Evolutionary conservation across 2,329 filamentous ascomycete genomes (phyloP), one percentile per base, ranked within the genome.

Genomic region (Meredithiella fracta): DNA sequence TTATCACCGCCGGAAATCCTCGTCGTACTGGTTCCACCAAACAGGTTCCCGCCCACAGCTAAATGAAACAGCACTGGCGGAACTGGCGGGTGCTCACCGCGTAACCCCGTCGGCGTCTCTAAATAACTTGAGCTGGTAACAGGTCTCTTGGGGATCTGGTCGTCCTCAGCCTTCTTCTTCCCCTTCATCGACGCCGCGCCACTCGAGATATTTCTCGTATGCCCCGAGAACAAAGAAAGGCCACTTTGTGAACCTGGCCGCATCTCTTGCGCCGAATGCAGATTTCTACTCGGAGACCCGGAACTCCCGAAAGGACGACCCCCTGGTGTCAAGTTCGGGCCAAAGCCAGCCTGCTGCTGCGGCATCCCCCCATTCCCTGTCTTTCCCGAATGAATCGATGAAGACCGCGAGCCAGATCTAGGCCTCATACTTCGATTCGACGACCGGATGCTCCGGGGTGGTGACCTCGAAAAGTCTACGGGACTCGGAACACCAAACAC

Each of bases 401-500:
- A 59, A 6, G 56, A 55, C 17, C 55, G 50, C 11, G 55, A 58
- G n/a, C 23, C 49, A 5, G 55, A 55, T 20, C 55, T 47, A 15
- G 55, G 54, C 14, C 55, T 34, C 14, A 51, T 50, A 53, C 71
- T 74, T 34, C 72, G 73, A 54, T 73, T 72, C 14, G 73, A 71
- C 58, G 68, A 71, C 31, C 70, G 70, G 50, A 77, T 66, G 2
- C 76, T 79, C 47, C 72, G 69, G 1, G 77, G 77, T 14, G 77
- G 77, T 8, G 77, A 79, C 50, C 77, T 73, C 15, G 77, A 80
- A 62, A 75, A 80, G 64, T 80, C 77, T 1, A 79, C 69, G 1
- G 75, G 76, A 15, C 69, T 69, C 2, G 56, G 44, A 9, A 38
- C 50, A 31, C 73, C 75, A 62, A 75, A 76, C 17, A 77, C 57